Percentiles rank a stretch among this genome's conserved stretches.
phyloP scores from a whole-genome alignment of 352 stramenopile species.

The Discostella stelligera region DNA sequence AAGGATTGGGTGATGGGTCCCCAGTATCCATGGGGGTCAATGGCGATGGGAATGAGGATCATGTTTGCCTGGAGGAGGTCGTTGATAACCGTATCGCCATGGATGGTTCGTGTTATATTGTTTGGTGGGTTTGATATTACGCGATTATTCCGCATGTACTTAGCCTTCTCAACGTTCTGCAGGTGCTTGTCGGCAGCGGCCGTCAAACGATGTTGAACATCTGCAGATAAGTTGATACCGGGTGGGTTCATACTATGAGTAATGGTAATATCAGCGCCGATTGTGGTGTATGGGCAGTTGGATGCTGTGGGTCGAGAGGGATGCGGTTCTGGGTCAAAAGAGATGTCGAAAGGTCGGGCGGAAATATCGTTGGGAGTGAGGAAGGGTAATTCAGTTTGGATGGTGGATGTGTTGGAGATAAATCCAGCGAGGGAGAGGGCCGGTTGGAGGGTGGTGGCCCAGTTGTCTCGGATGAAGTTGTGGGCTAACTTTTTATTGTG shows the following conservation, averaged over 20 bases:
- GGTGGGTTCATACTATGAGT: background rate
- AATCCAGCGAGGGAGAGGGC: constrained; percentile 13
- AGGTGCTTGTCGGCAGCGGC: too few relatives aligned
- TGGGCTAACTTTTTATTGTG: constrained; percentile 18
- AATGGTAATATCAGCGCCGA: background rate
- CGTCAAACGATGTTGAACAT: too few relatives aligned
- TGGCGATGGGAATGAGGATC: too few relatives aligned
- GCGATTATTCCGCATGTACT: too few relatives aligned
- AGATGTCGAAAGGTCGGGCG: background rate
- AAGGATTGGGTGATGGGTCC: too few relatives aligned
- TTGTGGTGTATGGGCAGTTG: background rate
- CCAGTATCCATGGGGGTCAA: too few relatives aligned
- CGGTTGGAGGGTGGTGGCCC: background rate
- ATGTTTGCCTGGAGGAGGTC: too few relatives aligned
- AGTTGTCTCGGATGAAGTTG: constrained; percentile 17
- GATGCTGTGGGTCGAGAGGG: too few relatives aligned
- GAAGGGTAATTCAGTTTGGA: background rate
- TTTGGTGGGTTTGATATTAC: too few relatives aligned
- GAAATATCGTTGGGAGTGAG: background rate
- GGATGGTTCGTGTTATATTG: too few relatives aligned
- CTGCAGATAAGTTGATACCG: background rate
- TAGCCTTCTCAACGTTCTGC: too few relatives aligned
- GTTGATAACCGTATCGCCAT: too few relatives aligned
- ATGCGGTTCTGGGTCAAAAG: background rate
- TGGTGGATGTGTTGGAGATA: background rate